Percentiles rank a stretch among this genome's conserved stretches.
These are phyloP conservation scores for Nevesoporus exiguus DNA, from an alignment of 768 basidiomycete genomes.

Conservation along the genomic window DNA sequence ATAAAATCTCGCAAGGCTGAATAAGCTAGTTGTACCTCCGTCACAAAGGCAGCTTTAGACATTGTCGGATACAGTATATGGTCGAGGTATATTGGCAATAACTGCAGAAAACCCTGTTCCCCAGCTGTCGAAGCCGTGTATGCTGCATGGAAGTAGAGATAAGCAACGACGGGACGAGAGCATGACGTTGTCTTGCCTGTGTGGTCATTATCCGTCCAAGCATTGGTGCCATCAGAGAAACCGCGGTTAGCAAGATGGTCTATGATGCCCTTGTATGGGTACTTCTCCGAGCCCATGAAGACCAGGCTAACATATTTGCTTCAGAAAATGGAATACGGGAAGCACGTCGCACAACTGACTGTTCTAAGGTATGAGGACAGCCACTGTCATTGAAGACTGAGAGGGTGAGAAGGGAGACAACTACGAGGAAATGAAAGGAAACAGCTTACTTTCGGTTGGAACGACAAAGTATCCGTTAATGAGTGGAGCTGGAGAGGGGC, in stretches of 20 bases:
- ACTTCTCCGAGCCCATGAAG: slow-evolving; percentile 94
- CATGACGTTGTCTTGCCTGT: slow-evolving; percentile 40
- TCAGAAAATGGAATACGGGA: neutral
- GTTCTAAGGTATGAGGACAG: slow-evolving; percentile 94
- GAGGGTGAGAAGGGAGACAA: neutral
- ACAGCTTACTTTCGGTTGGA: slow-evolving; percentile 75
- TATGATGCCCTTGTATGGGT: slow-evolving; percentile 93
- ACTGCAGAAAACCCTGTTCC: slow-evolving; percentile 83
- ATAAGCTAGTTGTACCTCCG: slow-evolving; percentile 42
- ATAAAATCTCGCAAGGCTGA: neutral
- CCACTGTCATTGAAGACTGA: slow-evolving; percentile 92
- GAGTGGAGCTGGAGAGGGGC: slow-evolving; percentile 58
- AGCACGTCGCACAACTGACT: slow-evolving; percentile 48
- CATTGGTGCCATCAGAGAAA: slow-evolving; percentile 89
- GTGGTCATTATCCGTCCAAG: slow-evolving; percentile 96
- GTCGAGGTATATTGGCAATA: slow-evolving; percentile 88
- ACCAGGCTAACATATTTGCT: slow-evolving; percentile 54
- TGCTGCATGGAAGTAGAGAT: slow-evolving; percentile 35
- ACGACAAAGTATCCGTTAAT: slow-evolving; percentile 91
- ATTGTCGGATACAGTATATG: slow-evolving; percentile 97
- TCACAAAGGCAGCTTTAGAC: slow-evolving; percentile 77
- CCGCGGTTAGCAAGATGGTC: slow-evolving; percentile 94
- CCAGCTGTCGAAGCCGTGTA: slow-evolving; percentile 97
- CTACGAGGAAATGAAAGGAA: neutral
- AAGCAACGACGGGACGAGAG: neutral